Conservation (phyloP, 164 flowering plant genomes). For the Warburgia ugandensis region DNA sequence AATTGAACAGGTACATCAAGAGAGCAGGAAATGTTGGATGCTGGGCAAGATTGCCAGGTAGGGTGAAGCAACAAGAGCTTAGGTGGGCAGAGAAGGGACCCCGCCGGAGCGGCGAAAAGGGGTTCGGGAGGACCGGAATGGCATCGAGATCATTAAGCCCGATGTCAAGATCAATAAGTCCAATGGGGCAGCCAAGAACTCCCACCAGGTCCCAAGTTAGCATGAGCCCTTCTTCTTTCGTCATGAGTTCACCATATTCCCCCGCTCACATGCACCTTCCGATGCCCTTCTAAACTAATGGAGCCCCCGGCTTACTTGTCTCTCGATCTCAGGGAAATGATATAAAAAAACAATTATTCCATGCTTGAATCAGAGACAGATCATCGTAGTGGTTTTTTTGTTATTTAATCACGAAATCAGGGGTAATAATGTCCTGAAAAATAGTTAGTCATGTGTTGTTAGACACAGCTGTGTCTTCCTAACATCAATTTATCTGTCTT, state of each 20-base stretch:
- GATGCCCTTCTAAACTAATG: background rate
- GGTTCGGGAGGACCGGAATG: slow-evolving; percentile 11
- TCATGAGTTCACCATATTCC: background rate
- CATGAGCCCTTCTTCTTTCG: slow-evolving; percentile 6
- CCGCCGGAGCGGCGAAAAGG: slow-evolving; percentile 22
- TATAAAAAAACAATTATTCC: no score
- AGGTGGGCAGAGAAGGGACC: slow-evolving; percentile 71
- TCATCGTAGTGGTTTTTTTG: no score
- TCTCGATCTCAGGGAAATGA: no score
- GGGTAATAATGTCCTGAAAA: no score
- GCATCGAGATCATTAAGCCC: slow-evolving; percentile 25
- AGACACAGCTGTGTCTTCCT: no score
- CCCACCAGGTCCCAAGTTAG: slow-evolving; percentile 5
- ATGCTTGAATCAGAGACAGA: no score
- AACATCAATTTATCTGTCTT: no score
- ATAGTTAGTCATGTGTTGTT: no score
- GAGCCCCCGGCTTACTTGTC: no score
- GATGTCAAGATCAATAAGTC: slow-evolving; percentile 5
- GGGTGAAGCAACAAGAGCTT: slow-evolving; percentile 47
- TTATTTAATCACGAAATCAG: no score
- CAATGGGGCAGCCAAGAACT: background rate
- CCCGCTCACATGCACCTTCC: background rate
- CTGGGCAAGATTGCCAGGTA: slow-evolving; percentile 33
- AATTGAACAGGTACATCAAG: slow-evolving; percentile 45
- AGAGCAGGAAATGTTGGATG: slow-evolving; percentile 49